Base-by-base conservation (phyloP, 2,329 filamentous ascomycete genomes). In the Arachnomyces sp. region DNA sequence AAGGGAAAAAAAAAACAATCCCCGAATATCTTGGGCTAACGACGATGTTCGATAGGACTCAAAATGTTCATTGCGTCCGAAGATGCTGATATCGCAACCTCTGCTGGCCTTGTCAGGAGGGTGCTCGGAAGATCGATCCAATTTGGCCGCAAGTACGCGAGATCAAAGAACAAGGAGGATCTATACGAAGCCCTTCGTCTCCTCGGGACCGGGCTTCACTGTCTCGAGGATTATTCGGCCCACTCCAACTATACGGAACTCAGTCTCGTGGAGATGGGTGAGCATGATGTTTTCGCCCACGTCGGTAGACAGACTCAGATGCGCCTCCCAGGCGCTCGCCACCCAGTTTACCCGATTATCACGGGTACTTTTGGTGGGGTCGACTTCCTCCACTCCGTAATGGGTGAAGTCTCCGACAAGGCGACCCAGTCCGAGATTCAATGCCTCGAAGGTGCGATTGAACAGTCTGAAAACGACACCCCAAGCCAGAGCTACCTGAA, bases 1-100 rank as follows among this genome's bases (percentile, higher is more conserved):
- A 9, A n/a, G n/a, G n/a, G n/a, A n/a, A n/a, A n/a, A n/a, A 9
- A 5, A 25, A 25, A 25, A 5, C 20, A 9, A 9, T 25, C 31
- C 31, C 11, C 4, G 31, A 7, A 5, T 14, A 17, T 12, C 13
- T 33, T 33, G 13, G 12, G 31, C 16, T 17, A 33, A 33, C 16
- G 12, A 33, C 31, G 20, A 25, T 9, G 9, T 25, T 25, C 20
- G 9, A 66, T 60, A 53, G 73, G 74, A 25, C 55, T 94, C 66
- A 96, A 96, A 69, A 92, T 89, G 61, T 95, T 95, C 65, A 95
- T 95, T 61, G 87, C 89, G 30, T 88, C 88, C 47, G 89, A 95
- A 60, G 68, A 77, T 37, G 66, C 74, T 43, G 76, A 77, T 34
- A 92, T 93, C 58, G 84, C 84, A 65, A 94, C 84, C 33, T 94